Evolutionary conservation across 2,329 filamentous ascomycete genomes (phyloP), one percentile per base, ranked within the genome.

Genomic region (Aspergillus melleus): DNA sequence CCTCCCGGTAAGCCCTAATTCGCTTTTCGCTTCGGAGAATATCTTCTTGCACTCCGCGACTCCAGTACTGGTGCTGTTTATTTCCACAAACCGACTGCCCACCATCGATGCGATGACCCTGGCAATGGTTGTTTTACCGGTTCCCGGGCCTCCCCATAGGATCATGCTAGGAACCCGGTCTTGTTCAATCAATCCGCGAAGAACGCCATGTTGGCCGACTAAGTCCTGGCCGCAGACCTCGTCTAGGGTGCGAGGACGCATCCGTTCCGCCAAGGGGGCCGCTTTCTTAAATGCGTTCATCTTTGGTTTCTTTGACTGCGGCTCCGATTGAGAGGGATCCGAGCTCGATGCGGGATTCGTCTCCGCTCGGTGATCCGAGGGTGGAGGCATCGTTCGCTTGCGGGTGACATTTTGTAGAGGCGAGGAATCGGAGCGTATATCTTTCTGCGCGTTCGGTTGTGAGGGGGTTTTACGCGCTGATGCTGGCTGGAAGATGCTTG

Each of bases 111-210:
- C 91, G 61, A 99, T 92, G 52, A 96, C 91, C 4, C 95, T 83
- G 20, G 95, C 95, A 67, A 99, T 97, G 0, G 95, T 82, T 20
- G 80, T 83, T 66, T 82, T 83, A 19, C 80, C 80, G 16, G 79
- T 82, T 1, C 80, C 80, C 19, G 80, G 72, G 32, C 74, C 73
- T 14, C 80, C 80, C 79, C 95, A 99, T 14, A 99, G 81, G 46
- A 99, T 92, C 91, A 99, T 96, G 14, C 91, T 96, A 0, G 95
- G 94, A 32, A 98, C 87, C 5, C 90, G 85, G 69, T 95, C 89
- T 60, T 89, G 84, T 70, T 96, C 90, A 65, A 99, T 96, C 60
- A 98, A 83, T 30, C 89, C 88, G 4, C 94, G 88, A 49, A 99
- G 82, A 6, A 98, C 86, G n/a, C 95, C 95, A 32, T 87, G 80